Evolutionary conservation across 2,329 filamentous ascomycete species (phyloP).

Genomic region (Colletotrichum kahawae): DNA sequence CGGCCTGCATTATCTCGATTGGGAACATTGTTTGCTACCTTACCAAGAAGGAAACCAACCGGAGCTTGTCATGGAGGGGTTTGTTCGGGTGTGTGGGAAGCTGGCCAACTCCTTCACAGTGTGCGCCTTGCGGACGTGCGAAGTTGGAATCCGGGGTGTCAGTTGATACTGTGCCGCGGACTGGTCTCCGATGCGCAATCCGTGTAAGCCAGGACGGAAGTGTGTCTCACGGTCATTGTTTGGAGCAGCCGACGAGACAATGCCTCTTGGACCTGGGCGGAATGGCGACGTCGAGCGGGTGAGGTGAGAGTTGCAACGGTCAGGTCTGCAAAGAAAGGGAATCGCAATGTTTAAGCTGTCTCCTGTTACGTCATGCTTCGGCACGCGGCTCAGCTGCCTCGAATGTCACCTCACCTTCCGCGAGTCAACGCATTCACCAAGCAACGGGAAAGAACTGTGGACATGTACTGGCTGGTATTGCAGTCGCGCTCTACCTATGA

Average conservation of each 20-base stretch:
- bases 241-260: neutral
- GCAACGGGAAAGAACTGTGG: neutral
- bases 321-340: neutral
- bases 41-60: constrained; percentile 12
- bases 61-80: constrained; percentile 17
- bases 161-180: constrained; percentile 22
- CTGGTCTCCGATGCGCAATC: neutral
- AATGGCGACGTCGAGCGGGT: neutral
- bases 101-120: constrained; percentile 13
- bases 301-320: neutral
- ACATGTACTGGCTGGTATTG: neutral
- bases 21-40: constrained; percentile 12
- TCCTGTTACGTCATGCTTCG: constrained; percentile 9
- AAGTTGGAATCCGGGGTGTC: neutral
- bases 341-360: neutral
- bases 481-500: neutral
- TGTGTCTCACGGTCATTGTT: neutral
- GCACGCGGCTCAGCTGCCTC: neutral
- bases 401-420: neutral
- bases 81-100: constrained; percentile 15
- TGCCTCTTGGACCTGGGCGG: neutral
- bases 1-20: constrained; percentile 7
- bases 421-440: neutral
- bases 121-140: constrained; percentile 20
- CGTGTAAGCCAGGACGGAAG: neutral